Evolutionary conservation across 75 land plant genomes (phyloP).

Genomic region (Pinus taeda): DNA sequence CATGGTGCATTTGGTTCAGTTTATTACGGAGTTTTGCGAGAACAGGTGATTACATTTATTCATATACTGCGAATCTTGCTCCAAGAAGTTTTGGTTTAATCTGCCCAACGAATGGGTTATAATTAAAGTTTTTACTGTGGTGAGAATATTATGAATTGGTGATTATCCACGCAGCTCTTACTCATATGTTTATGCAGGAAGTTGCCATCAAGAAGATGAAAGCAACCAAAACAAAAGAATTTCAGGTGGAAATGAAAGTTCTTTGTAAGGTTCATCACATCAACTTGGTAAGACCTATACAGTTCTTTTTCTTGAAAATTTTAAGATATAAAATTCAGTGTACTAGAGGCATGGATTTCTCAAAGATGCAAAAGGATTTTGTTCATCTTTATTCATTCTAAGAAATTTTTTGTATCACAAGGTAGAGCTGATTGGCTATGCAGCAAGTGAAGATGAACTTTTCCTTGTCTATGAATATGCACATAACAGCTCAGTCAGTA

Average conservation of each 20-base stretch:
- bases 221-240: slow-evolving; percentile 66
- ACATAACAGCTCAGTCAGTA: slow-evolving; percentile 52
- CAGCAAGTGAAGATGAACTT: slow-evolving; percentile 52
- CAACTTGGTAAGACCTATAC: slow-evolving; percentile 43
- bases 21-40: slow-evolving; percentile 45
- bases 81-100: background rate
- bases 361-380: background rate
- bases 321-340: background rate
- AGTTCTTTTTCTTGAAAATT: background rate
- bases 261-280: slow-evolving; percentile 73
- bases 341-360: slow-evolving; percentile 8
- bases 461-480: slow-evolving; percentile 69
- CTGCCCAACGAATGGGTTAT: background rate
- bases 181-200: slow-evolving; percentile 20
- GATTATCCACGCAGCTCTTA: background rate
- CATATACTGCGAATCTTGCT: background rate
- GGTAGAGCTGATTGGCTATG: slow-evolving; percentile 68
- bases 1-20: slow-evolving; percentile 62
- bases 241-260: slow-evolving; percentile 65
- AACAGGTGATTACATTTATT: slow-evolving; percentile 29
- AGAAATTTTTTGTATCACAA: slow-evolving; percentile 10
- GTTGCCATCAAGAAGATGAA: slow-evolving; percentile 89
- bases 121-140: background rate
- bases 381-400: background rate
- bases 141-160: background rate